A percentile compares a stretch with the other conserved stretches of the same genome.
phyloP scores from a whole-genome alignment of 768 basidiomycete genomes.

The Tylopilus balloui region DNA sequence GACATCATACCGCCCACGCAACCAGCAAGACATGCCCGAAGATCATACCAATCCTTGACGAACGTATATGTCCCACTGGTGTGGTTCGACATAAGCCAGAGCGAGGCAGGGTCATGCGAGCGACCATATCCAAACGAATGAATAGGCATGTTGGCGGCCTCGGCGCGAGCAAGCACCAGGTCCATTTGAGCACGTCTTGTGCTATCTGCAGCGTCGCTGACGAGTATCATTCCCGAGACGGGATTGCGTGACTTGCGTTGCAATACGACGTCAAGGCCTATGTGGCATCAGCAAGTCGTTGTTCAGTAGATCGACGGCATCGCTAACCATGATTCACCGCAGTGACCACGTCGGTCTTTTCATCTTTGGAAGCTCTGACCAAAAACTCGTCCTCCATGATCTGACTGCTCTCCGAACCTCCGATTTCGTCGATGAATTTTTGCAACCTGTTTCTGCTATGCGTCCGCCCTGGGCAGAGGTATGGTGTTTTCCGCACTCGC shows the following conservation, averaged over 20 bases:
- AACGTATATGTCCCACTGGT: constrained; percentile 97
- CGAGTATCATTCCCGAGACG: constrained; percentile 85
- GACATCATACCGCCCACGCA: constrained; percentile 97
- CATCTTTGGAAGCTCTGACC: constrained; percentile 76
- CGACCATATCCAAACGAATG: constrained; percentile 97
- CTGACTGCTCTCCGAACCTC: constrained; percentile 35
- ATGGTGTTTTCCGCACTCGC: constrained; percentile 88
- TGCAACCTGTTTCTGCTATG: constrained; percentile 67
- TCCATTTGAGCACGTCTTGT: constrained; percentile 97
- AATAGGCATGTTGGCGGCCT: constrained; percentile 95
- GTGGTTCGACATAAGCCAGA: constrained; percentile 99
- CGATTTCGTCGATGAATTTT: constrained; percentile 75
- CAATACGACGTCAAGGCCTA: constrained; percentile 88
- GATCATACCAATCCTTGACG: constrained; percentile 96
- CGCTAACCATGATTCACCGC: constrained; percentile 89
- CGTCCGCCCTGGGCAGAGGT: constrained; percentile 65
- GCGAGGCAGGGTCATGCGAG: constrained; percentile 93
- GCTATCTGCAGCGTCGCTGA: constrained; percentile 89
- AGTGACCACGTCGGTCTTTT: constrained; percentile 95
- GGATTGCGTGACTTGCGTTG: constrained; percentile 93
- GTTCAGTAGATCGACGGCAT: not conserved
- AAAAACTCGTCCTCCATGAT: constrained; percentile 60
- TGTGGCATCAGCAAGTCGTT: not conserved
- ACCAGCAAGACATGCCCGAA: constrained; percentile 87
- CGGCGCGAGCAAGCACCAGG: constrained; percentile 91